Conservation (phyloP, 164 flowering plant species). For the Brasenia schreberi region DNA sequence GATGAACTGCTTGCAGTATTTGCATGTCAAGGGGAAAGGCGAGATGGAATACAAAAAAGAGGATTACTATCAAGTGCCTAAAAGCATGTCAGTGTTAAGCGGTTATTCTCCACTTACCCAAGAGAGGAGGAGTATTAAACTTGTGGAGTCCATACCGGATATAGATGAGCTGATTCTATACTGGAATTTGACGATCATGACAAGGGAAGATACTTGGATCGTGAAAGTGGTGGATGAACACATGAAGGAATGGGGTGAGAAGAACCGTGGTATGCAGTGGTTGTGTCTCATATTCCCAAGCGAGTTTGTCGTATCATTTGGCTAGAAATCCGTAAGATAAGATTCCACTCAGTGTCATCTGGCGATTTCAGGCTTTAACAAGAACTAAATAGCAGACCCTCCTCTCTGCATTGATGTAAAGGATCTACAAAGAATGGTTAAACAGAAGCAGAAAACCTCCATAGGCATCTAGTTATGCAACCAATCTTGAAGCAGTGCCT, state of each 20-base stretch:
- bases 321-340: no score
- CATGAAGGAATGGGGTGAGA: not conserved
- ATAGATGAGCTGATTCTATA: no score
- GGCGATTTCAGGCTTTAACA: no score
- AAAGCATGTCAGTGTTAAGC: not conserved
- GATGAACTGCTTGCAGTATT: not conserved
- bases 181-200: not conserved
- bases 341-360: no score
- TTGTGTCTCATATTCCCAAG: not conserved
- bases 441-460: no score
- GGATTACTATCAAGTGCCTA: not conserved
- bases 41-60: not conserved
- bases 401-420: no score
- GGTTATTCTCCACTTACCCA: not conserved
- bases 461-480: no score
- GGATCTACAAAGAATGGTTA: no score
- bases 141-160: not conserved
- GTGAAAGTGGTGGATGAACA: not conserved
- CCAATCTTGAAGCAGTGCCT: no score
- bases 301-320: not conserved
- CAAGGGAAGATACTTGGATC: no score
- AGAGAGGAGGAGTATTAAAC: not conserved
- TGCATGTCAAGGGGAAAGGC: not conserved
- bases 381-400: no score
- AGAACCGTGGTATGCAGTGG: not conserved